Conservation (phyloP, 305 asterid genomes). For the Rubia peregrina region DNA sequence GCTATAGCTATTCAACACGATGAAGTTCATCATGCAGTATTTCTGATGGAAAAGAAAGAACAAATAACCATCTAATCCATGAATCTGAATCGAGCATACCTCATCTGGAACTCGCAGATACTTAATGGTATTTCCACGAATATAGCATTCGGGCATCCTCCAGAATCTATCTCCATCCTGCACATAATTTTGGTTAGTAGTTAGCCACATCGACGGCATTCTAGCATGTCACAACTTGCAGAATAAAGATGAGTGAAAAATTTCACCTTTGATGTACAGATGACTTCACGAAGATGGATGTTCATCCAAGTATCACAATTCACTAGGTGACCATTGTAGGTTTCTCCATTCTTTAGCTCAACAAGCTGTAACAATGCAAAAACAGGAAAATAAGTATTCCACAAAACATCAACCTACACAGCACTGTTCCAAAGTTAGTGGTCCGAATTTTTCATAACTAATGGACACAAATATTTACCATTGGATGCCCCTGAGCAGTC, state of each 20-base stretch:
- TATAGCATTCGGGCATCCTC: constrained; percentile 62
- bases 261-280: constrained; percentile 87
- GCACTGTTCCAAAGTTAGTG: too few relatives aligned
- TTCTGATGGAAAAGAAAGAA: neutral
- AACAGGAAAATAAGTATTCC: neutral
- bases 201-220: neutral
- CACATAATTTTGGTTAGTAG: constrained; percentile 11
- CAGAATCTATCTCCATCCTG: constrained; percentile 60
- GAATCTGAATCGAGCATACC: constrained; percentile 20
- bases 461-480: constrained; percentile 41
- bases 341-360: constrained; percentile 93
- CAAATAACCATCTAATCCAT: neutral
- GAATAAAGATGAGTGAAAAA: neutral
- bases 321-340: constrained; percentile 92
- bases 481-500: constrained; percentile 94
- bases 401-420: neutral
- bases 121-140: constrained; percentile 53
- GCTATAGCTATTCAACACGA: neutral
- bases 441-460: too few relatives aligned
- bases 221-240: neutral
- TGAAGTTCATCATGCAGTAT: neutral
- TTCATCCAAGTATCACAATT: constrained; percentile 99
- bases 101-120: constrained; percentile 59
- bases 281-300: constrained; percentile 98
- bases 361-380: constrained; percentile 48